phyloP scores from a whole-genome alignment of 2,329 filamentous ascomycete genomes.

The Lomentospora prolificans region DNA sequence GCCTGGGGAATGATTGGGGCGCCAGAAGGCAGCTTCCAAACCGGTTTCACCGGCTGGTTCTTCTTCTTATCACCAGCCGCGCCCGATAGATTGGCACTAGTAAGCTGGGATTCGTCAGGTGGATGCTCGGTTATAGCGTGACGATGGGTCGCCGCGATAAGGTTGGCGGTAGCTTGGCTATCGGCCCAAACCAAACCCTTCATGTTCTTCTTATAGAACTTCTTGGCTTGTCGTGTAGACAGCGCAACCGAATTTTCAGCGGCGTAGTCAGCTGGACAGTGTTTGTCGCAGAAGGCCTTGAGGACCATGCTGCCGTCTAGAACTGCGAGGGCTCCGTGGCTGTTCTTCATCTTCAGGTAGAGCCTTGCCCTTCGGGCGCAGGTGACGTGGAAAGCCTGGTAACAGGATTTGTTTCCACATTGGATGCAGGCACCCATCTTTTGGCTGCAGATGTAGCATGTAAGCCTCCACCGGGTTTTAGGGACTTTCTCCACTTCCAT shows the following conservation, averaged over 20 bases:
- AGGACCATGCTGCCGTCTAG: constrained; percentile 72
- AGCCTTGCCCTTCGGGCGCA: constrained; percentile 82
- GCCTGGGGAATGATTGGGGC: constrained; percentile 88
- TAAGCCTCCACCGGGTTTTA: constrained; percentile 84
- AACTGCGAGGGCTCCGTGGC: constrained; percentile 65
- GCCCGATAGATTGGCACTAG: constrained; percentile 70
- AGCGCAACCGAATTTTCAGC: constrained; percentile 74
- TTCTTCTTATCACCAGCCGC: constrained; percentile 68
- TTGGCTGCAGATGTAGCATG: constrained; percentile 94
- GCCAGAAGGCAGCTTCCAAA: constrained; percentile 90
- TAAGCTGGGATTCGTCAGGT: constrained; percentile 72
- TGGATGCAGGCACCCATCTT: constrained; percentile 98
- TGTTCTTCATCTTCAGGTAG: constrained; percentile 94
- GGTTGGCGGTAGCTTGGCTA: constrained; percentile 72
- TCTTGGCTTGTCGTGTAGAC: constrained; percentile 73
- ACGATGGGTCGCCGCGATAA: constrained; percentile 64
- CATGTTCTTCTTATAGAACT: constrained; percentile 85
- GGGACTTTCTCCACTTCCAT: constrained; percentile 98
- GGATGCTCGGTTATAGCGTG: constrained; percentile 57
- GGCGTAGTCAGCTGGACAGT: constrained; percentile 82
- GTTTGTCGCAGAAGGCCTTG: constrained; percentile 93
- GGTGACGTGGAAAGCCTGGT: constrained; percentile 93
- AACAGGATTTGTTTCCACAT: constrained; percentile 95
- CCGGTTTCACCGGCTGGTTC: constrained; percentile 54
- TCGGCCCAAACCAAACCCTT: constrained; percentile 85